A percentile compares a stretch with the other conserved stretches of the same genome.
phyloP scores from a whole-genome alignment of 176 grass and related monocot genomes.

The Bolboschoenus planiculmis region DNA sequence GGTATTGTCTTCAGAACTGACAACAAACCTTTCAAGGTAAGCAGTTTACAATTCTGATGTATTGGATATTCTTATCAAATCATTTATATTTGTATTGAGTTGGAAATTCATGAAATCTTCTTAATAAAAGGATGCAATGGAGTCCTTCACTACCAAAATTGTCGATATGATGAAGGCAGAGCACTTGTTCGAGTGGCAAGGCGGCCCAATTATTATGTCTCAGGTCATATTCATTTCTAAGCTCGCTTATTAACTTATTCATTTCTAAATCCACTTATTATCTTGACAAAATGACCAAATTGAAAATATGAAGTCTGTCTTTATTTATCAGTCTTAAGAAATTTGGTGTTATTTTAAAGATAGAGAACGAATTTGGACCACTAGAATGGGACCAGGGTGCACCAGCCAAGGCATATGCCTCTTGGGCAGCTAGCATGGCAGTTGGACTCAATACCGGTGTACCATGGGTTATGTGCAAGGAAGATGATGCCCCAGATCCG shows the following conservation, averaged over 20 bases:
- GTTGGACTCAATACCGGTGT: constrained; percentile 66
- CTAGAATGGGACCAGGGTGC: constrained; percentile 87
- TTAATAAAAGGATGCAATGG: constrained; percentile 72
- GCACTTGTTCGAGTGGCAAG: constrained; percentile 75
- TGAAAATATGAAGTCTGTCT: constrained; percentile 2
- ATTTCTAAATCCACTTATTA: neutral
- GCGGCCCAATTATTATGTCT: constrained; percentile 89
- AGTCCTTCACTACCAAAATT: constrained; percentile 78
- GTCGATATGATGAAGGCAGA: constrained; percentile 94
- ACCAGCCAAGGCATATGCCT: constrained; percentile 62
- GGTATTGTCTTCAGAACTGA: constrained; percentile 89
- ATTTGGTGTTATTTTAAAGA: constrained; percentile 38
- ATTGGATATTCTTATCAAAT: neutral
- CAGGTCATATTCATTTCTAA: constrained; percentile 38
- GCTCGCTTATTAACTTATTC: neutral
- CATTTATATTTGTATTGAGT: neutral
- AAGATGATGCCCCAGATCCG: constrained; percentile 96
- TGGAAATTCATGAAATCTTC: neutral
- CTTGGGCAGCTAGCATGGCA: constrained; percentile 91
- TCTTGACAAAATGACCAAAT: constrained; percentile 7
- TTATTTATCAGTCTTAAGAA: constrained; percentile 27
- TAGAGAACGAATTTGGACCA: constrained; percentile 95
- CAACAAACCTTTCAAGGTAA: constrained; percentile 97
- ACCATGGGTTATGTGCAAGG: constrained; percentile 98
- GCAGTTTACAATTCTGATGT: constrained; percentile 9